These are phyloP conservation scores for Haplosporangium sp. DNA, from an alignment of 371 early-diverging fungal genomes.

Conservation along the genomic window DNA sequence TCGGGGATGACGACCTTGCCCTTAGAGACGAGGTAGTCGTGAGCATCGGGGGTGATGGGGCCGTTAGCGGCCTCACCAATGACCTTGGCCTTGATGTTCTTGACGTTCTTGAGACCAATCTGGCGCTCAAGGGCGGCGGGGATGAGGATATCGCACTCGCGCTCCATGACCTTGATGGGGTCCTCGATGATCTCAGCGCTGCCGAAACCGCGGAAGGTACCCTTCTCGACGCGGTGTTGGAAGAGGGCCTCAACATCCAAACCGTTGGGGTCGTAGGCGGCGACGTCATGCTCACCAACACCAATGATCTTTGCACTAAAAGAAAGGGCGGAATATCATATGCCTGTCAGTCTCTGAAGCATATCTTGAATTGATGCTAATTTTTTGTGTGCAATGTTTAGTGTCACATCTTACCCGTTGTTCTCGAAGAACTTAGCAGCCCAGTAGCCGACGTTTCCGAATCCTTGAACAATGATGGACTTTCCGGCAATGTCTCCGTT, in stretches of 20 bases:
- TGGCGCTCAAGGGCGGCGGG: conserved; percentile 92
- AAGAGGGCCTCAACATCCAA: conserved; percentile 78
- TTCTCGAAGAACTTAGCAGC: conserved; percentile 89
- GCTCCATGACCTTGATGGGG: conserved; percentile 76
- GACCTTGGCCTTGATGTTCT: conserved; percentile 85
- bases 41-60: conserved; percentile 85
- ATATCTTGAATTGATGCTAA: too few species aligned
- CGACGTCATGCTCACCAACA: conserved; percentile 80
- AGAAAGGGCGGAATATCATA: too few species aligned
- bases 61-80: conserved; percentile 93
- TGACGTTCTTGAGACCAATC: conserved; percentile 82
- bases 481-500: conserved; percentile 75
- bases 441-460: conserved; percentile 93
- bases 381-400: not conserved
- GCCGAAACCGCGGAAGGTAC: conserved; percentile 78
- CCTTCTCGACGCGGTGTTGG: conserved; percentile 72
- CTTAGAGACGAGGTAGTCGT: conserved; percentile 73
- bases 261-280: conserved; percentile 78
- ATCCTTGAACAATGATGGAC: conserved; percentile 86
- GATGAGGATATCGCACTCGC: conserved; percentile 87
- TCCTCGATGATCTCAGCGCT: conserved; percentile 71
- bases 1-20: conserved; percentile 86
- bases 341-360: too few species aligned
- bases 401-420: conserved; percentile 73
- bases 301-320: conserved; percentile 82